Evolutionary conservation across 2,329 filamentous ascomycete species (phyloP), one percentile per base, ranked within the genome.

Genomic region (Aspergillus sp.): DNA sequence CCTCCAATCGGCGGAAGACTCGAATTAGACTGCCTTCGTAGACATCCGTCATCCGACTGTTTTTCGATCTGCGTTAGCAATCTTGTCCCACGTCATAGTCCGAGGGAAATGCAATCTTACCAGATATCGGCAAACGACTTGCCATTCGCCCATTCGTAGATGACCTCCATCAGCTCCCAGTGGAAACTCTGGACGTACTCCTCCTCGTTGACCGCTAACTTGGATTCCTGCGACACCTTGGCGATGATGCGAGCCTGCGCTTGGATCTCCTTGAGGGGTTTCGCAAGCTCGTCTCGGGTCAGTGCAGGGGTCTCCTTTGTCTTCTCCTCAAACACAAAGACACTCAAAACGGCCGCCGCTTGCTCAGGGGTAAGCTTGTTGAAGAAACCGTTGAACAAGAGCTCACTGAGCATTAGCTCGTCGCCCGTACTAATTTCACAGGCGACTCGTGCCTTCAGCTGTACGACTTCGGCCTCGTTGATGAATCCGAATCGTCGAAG

Each of bases 321-420:
- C 82, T 96, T 96, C 79, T 99, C 95, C 72, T 99, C 96, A 67
- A 98, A 97, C 65, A 99, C 95, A 79, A 99, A 98, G 71, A 91
- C 93, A 69, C 91, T 96, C 60, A 99, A 83, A 6, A 93, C 87
- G 0, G 94, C 86, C 1, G 95, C 95, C 68, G 89, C 91, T 65
- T 94, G 85, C 75, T 98, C 94, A 0, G 95, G 92, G 0, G 88
- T 88, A 49, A 98, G 81, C 72, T 97, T 93, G 73, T 98, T 99
- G 84, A 99, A 99, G 83, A 97, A 98, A 45, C 93, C 87, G 75
- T 98, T 96, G 77, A 99, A 98, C 0, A 99, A 84, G 29, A 99
- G 83, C 76, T 99, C 95, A 12, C 91, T 92, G 5, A 99, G 84
- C 64, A 99, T 87, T 47, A 99, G 82, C 75, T 99, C 96, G 71